Evolutionary conservation across 805 yeast genomes (phyloP).

Genomic region (Kazachstania martiniae): DNA sequence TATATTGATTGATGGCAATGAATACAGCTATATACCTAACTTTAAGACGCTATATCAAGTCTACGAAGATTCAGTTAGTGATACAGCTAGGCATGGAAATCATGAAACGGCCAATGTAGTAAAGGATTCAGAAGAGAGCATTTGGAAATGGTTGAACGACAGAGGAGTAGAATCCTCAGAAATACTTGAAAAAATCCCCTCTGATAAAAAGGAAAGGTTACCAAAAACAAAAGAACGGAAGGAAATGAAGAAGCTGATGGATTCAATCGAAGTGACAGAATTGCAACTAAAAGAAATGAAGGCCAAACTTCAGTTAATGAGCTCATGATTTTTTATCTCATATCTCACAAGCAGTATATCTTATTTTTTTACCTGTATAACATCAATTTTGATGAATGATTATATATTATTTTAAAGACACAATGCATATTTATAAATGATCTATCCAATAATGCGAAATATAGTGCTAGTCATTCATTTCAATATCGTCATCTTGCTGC

Average conservation of each 20-base stretch:
- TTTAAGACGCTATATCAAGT: constrained; percentile 28
- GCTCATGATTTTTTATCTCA: too few relatives aligned
- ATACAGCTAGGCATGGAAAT: constrained; percentile 4
- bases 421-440: too few relatives aligned
- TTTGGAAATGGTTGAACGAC: constrained; percentile 66
- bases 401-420: too few relatives aligned
- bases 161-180: constrained; percentile 23
- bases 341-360: too few relatives aligned
- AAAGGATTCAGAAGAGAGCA: constrained; percentile 42
- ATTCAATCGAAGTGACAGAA: constrained; percentile 24
- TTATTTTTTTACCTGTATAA: too few relatives aligned
- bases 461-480: too few relatives aligned
- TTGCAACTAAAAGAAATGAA: constrained; percentile 21
- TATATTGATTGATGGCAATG: constrained; percentile 28
- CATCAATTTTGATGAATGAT: too few relatives aligned
- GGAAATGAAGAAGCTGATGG: constrained; percentile 10
- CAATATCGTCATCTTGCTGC: too few relatives aligned
- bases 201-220: not conserved
- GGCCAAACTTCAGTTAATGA: too few relatives aligned
- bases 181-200: not conserved
- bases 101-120: constrained; percentile 18
- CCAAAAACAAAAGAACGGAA: not conserved
- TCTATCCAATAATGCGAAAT: too few relatives aligned
- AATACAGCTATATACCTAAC: constrained; percentile 33
- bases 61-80: constrained; percentile 22